Conservation (phyloP, 208 protist species). For the Angomonas desouzai region DNA sequence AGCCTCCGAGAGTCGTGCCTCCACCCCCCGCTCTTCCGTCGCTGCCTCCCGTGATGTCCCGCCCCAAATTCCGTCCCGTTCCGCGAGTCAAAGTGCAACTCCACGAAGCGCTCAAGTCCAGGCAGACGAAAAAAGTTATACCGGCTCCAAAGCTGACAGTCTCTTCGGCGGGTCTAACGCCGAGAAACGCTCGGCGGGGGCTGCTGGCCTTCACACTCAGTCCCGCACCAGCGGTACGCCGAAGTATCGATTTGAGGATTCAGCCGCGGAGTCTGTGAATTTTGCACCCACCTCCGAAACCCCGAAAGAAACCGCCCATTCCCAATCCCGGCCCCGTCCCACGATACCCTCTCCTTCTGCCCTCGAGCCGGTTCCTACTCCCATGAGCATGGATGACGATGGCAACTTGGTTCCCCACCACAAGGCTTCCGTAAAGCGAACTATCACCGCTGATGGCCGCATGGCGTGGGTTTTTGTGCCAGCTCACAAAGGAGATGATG, state of each 20-base stretch:
- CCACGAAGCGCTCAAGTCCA: constrained; percentile 4
- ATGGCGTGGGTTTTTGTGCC: constrained; percentile 54
- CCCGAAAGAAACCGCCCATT: not conserved
- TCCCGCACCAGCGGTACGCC: constrained; percentile 17
- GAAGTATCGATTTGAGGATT: constrained; percentile 14
- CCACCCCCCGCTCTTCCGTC: constrained; percentile 13
- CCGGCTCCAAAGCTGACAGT: not conserved
- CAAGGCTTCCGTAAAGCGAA: constrained; percentile 35
- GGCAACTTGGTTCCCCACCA: constrained; percentile 29
- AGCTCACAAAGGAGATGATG: constrained; percentile 24
- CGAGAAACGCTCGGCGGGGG: constrained; percentile 12
- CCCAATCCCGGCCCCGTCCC: constrained; percentile 23
- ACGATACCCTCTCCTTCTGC: constrained; percentile 39
- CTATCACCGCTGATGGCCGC: constrained; percentile 40
- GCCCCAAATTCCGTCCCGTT: constrained; percentile 14
- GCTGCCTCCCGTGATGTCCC: not conserved
- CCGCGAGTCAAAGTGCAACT: not conserved
- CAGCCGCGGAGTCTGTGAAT: constrained; percentile 20
- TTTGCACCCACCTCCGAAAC: constrained; percentile 16
- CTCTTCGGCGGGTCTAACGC: not conserved
- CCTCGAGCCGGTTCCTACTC: constrained; percentile 31
- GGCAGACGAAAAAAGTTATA: not conserved
- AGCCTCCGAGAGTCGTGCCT: constrained; percentile 23
- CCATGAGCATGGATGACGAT: constrained; percentile 32
- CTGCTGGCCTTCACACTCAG: constrained; percentile 10